Evolutionary conservation across 2,329 filamentous ascomycete genomes (phyloP).

Genomic region (Sporothrix schenckii): DNA sequence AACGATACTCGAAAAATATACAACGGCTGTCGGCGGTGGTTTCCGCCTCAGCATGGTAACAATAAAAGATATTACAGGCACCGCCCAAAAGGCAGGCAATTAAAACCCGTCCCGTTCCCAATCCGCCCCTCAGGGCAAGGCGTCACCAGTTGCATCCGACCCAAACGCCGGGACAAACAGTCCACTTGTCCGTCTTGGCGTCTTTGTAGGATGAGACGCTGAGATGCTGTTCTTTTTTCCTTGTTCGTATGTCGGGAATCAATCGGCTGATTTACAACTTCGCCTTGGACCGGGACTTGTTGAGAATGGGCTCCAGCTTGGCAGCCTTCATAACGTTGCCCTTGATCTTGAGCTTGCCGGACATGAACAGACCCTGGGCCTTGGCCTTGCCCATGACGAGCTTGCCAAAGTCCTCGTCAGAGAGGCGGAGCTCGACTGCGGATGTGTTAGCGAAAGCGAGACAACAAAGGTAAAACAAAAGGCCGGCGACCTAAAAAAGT

Average conservation of each 20-base stretch:
- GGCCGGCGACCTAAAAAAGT: not conserved
- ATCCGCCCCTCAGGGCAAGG: not conserved
- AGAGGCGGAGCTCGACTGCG: conserved; percentile 79
- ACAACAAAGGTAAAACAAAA: not conserved
- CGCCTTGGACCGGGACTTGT: conserved; percentile 74
- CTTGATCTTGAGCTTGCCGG: conserved; percentile 97
- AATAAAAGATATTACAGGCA: conserved; percentile 16
- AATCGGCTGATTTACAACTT: conserved; percentile 63
- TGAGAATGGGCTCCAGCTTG: conserved; percentile 90
- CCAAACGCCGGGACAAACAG: conserved; percentile 12
- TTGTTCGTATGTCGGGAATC: not conserved
- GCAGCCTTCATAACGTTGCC: conserved; percentile 99
- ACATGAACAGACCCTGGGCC: conserved; percentile 94
- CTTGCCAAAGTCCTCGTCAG: conserved; percentile 82
- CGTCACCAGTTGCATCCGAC: conserved; percentile 8
- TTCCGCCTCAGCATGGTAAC: conserved; percentile 17
- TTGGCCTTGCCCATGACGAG: conserved; percentile 87
- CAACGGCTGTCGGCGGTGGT: conserved; percentile 18
- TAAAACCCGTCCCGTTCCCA: conserved; percentile 6
- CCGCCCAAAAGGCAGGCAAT: conserved; percentile 20
- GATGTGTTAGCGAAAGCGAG: conserved; percentile 14
- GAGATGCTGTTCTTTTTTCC: not conserved
- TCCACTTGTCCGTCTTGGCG: not conserved
- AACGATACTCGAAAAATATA: conserved; percentile 23
- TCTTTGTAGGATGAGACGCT: not conserved